phyloP scores from a whole-genome alignment of 106 monocot genomes.

The Alisma plantagoaquatica region DNA sequence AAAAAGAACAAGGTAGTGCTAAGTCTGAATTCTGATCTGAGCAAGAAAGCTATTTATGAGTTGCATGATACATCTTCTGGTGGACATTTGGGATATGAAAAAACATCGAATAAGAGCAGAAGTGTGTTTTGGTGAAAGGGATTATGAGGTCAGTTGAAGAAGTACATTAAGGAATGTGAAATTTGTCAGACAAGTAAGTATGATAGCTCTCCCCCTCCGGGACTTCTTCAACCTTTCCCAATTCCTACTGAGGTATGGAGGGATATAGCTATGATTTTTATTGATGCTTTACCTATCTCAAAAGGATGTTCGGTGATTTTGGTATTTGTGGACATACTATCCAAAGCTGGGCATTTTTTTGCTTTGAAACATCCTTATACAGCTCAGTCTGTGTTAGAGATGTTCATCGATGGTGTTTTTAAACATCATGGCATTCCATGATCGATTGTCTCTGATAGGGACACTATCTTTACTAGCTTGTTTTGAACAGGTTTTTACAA shows the following conservation, averaged over 20 bases:
- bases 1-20: background rate
- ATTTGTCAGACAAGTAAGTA: background rate
- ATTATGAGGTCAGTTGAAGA: background rate
- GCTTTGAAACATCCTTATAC: background rate
- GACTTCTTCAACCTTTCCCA: background rate
- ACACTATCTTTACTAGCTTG: background rate
- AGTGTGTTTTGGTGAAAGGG: background rate
- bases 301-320: background rate
- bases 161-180: background rate
- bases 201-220: background rate
- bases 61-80: background rate
- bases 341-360: background rate
- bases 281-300: background rate
- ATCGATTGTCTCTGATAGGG: background rate
- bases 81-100: background rate
- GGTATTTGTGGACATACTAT: background rate
- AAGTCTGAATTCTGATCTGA: too few relatives aligned
- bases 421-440: background rate
- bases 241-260: background rate
- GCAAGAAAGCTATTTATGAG: background rate
- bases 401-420: background rate
- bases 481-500: background rate
- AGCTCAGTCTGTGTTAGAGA: background rate
- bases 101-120: background rate
- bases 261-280: too few relatives aligned